Base-by-base conservation (phyloP, 169 alveolate genomes). In the Cryptosporidium meleagridis region DNA sequence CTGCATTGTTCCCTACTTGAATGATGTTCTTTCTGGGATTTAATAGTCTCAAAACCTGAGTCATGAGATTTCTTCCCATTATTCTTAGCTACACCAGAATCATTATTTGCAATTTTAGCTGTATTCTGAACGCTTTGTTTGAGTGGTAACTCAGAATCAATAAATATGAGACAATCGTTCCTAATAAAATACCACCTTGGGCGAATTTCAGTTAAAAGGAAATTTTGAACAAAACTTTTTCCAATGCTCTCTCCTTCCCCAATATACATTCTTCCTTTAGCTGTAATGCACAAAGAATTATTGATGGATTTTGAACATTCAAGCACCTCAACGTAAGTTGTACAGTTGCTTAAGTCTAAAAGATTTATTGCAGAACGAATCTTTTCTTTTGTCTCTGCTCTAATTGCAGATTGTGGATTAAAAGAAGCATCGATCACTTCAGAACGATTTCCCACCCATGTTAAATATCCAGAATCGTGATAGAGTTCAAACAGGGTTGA, bases 111-210 rank as follows among this genome's bases (percentile, higher is more conserved):
- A 31, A 65, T 65, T 65, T 65, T 65, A 31, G 72, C 72, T 37
- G 72, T 37, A 31, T 51, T 10, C 44, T 65, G 72, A n/a, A 65
- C 16, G 52, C 52, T 31, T 39, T 65, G 44, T 29, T n/a, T 65
- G n/a, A 65, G 72, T 7, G 89, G 89, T 29, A 80, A 44, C 26
- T 62, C 75, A 48, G 89, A 80, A 29, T 80, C 89, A 33, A 80
- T n/a, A 26, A 80, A 80, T 41, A 80, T 21, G 23, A 80, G 68
- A 21, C 89, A 80, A 31, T 80, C 89, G n/a, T 80, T 80, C 44
- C 89, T 31, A 10, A 80, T 48, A 80, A 80, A 80, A 65, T 80
- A 80, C 89, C 89, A 80, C 8, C 89, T 35, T 62, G 89, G 89
- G 7, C 89, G 72, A 12, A 80, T 80, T 44, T 80, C 89, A 26